These are phyloP conservation scores for Fusarium siculi DNA, from an alignment of 2,329 filamentous ascomycete genomes.

Conservation along the genomic window DNA sequence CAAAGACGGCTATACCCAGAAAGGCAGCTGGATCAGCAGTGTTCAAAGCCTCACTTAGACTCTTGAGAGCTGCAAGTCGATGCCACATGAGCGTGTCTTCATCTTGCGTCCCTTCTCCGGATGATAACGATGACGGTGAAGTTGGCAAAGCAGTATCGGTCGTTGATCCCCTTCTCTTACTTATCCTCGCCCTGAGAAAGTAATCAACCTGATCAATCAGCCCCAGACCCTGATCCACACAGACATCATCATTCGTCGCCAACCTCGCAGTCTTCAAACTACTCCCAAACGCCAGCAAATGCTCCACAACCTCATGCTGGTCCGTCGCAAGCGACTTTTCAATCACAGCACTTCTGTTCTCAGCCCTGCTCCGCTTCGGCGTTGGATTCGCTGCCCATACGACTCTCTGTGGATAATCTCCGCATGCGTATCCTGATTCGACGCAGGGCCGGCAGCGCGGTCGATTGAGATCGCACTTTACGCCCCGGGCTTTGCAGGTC, in stretches of 20 bases:
- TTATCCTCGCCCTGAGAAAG: constrained; percentile 42
- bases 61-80: constrained; percentile 49
- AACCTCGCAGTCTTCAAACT: constrained; percentile 36
- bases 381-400: constrained; percentile 42
- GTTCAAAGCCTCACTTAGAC: constrained; percentile 52
- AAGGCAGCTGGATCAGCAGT: constrained; percentile 55
- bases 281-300: constrained; percentile 38
- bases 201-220: constrained; percentile 42
- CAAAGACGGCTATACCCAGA: constrained; percentile 56
- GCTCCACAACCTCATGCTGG: constrained; percentile 13
- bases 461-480: constrained; percentile 46
- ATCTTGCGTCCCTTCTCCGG: neutral
- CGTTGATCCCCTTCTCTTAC: constrained; percentile 1
- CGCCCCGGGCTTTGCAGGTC: constrained; percentile 39
- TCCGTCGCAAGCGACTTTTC: constrained; percentile 6
- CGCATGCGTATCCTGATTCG: constrained; percentile 45
- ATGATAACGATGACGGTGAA: neutral
- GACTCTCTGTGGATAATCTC: constrained; percentile 47
- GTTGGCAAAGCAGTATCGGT: neutral
- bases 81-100: constrained; percentile 27
- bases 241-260: neutral
- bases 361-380: neutral
- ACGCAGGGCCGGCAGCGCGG: constrained; percentile 43
- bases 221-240: constrained; percentile 32
- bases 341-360: neutral